These are phyloP conservation scores for Dendrobium huoshanense DNA, from an alignment of 106 monocot species.

Conservation along the genomic window DNA sequence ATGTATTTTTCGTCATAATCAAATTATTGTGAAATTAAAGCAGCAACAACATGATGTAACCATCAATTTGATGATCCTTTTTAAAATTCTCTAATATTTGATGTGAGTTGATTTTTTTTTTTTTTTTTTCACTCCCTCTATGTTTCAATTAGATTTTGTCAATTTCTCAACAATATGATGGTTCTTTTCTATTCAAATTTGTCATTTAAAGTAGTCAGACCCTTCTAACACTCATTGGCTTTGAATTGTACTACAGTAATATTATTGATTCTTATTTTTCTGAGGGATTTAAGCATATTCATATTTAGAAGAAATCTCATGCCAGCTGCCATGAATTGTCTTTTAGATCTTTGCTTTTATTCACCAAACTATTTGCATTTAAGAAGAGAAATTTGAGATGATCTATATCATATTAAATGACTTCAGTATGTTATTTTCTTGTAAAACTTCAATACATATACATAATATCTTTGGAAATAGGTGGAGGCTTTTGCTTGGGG, in stretches of 20 bases:
- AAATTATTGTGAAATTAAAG: too few relatives aligned
- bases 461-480: slow-evolving; percentile 94
- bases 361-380: background rate
- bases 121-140: too few relatives aligned
- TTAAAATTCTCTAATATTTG: too few relatives aligned
- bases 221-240: background rate
- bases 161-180: too few relatives aligned
- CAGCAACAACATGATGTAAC: too few relatives aligned
- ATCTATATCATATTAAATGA: background rate
- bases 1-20: too few relatives aligned
- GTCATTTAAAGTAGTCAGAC: too few relatives aligned
- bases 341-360: background rate
- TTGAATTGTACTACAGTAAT: background rate
- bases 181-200: too few relatives aligned
- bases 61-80: too few relatives aligned
- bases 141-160: too few relatives aligned
- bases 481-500: slow-evolving; percentile 91
- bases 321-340: background rate
- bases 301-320: background rate
- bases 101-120: too few relatives aligned
- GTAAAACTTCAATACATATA: background rate
- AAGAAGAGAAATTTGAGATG: background rate
- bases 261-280: background rate
- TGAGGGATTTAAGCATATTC: background rate
- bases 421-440: background rate